Conservation (phyloP, 768 basidiomycete species). For the Mycena olivaceomarginata region DNA sequence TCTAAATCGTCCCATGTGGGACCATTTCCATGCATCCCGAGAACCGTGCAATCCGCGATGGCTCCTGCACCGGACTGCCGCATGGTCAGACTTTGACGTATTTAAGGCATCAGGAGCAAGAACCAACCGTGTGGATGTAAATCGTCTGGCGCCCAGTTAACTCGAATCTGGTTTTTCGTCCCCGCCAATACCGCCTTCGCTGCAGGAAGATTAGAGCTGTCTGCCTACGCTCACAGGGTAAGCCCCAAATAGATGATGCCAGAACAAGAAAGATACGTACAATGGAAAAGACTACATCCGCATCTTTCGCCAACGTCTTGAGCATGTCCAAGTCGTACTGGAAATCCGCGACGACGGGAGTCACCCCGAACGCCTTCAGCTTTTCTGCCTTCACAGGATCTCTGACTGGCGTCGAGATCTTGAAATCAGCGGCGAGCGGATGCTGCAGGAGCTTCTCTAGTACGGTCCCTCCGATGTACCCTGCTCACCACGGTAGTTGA, state of each 20-base stretch:
- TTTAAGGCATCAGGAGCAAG: no score
- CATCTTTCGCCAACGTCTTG: slow-evolving; percentile 49
- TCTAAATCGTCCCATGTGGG: slow-evolving; percentile 55
- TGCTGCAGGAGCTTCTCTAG: slow-evolving; percentile 54
- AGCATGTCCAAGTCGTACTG: slow-evolving; percentile 53
- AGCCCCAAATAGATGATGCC: neutral
- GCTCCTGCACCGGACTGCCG: neutral
- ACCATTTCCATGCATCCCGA: slow-evolving; percentile 46
- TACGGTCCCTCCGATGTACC: slow-evolving; percentile 58
- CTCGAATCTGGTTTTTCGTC: slow-evolving; percentile 33
- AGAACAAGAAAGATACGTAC: slow-evolving; percentile 43
- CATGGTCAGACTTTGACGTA: no score
- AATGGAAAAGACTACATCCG: slow-evolving; percentile 57
- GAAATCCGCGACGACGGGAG: slow-evolving; percentile 53
- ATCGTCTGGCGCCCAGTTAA: slow-evolving; percentile 17
- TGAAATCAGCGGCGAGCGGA: slow-evolving; percentile 44
- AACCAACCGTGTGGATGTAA: slow-evolving; percentile 38
- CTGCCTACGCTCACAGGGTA: slow-evolving; percentile 15
- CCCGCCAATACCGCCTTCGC: slow-evolving; percentile 30
- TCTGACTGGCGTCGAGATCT: slow-evolving; percentile 54
- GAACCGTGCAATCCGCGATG: slow-evolving; percentile 35
- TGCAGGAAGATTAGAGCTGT: slow-evolving; percentile 24
- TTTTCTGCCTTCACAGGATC: slow-evolving; percentile 51
- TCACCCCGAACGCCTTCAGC: slow-evolving; percentile 48
- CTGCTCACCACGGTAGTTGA: slow-evolving; percentile 35